These are phyloP conservation scores for Moesziomyces parantarcticus DNA, from an alignment of 1,284 basidiomycete species.

Conservation along the genomic window DNA sequence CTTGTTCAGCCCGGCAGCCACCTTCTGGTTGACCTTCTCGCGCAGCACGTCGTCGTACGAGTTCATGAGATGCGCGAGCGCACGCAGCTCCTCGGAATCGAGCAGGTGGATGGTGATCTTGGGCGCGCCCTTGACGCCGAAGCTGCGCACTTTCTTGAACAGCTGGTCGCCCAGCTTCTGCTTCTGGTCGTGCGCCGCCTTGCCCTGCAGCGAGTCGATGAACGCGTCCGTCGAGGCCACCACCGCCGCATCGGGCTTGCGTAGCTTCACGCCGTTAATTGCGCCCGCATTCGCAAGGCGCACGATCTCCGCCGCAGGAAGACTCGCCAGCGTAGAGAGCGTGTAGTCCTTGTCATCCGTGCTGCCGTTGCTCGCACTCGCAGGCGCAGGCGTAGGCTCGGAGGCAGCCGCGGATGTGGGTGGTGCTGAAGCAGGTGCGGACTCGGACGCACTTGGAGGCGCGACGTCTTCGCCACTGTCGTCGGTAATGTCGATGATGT, in stretches of 20 bases:
- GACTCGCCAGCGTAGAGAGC: conserved; percentile 72
- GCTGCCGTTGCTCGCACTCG: too few species aligned
- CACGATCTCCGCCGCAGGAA: conserved; percentile 73
- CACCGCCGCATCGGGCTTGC: conserved; percentile 78
- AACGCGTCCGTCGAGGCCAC: conserved; percentile 79
- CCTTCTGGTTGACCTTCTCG: conserved; percentile 70
- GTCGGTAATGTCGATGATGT: conserved; percentile 72
- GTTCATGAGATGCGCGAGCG: conserved; percentile 85
- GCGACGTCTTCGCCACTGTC: conserved; percentile 32
- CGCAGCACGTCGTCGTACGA: conserved; percentile 82
- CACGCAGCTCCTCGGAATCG: conserved; percentile 83
- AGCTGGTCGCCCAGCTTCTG: conserved; percentile 71
- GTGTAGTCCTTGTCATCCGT: conserved; percentile 23
- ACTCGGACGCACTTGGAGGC: not conserved
- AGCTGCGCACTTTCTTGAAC: conserved; percentile 80
- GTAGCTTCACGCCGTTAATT: conserved; percentile 74
- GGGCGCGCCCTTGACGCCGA: conserved; percentile 78
- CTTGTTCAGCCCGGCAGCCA: conserved; percentile 44
- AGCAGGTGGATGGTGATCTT: conserved; percentile 76
- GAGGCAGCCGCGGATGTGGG: conserved; percentile 13
- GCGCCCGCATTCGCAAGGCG: conserved; percentile 74
- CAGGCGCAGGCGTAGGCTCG: conserved; percentile 3
- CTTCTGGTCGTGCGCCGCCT: conserved; percentile 78
- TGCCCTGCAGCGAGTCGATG: conserved; percentile 77
- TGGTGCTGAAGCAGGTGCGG: not conserved